Evolutionary conservation across 176 grass and related monocot species (phyloP), one percentile per base, ranked within the genome.

Genomic region (Hyparrhenia diplandra): DNA sequence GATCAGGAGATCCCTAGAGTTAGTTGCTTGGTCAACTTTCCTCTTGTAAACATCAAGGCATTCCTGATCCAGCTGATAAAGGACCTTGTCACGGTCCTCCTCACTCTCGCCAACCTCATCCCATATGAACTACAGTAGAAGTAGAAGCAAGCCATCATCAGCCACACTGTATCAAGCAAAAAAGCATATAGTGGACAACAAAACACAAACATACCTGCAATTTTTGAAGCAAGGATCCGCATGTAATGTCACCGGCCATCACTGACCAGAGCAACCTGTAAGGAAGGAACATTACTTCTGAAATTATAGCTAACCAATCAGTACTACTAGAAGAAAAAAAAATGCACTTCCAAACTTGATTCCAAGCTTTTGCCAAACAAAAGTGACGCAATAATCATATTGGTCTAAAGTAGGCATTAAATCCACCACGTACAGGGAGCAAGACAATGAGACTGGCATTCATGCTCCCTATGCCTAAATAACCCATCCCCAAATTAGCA

Each of bases 41-140:
- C 97, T 93, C 84, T 96, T 99, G 89, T 99, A 99, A 40, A 99
- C 97, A 84, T 99, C 97, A 54, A 99, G 83, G 74, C 97, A 99
- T 80, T 99, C 97, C 52, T 99, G 97, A 71, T 99, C 97, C 37
- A 99, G 85, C 61, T 99, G 93, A 79, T 93, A 90, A 21, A 99
- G 77, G 64, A 96, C 92, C 73, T 90, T 96, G 84, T 99, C 97
- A 0, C 97, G 97, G 87, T 95, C 97, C 62, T 96, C 97, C 1
- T 99, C 93, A 9, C 91, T 93, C 89, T 99, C 97, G 14, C 97
- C 97, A 78, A 99, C 91, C 84, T 99, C 90, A 90, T 99, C 89
- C 97, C 97, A 99, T 67, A 99, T 59, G 63, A 90, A 82, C 97
- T 99, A 76, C 62, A 82, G 24, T 66, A 28, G 39, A 70, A 37